These are phyloP conservation scores for Colletotrichum neosansevieriae DNA, from an alignment of 2,329 filamentous ascomycete genomes.

Conservation along the genomic window DNA sequence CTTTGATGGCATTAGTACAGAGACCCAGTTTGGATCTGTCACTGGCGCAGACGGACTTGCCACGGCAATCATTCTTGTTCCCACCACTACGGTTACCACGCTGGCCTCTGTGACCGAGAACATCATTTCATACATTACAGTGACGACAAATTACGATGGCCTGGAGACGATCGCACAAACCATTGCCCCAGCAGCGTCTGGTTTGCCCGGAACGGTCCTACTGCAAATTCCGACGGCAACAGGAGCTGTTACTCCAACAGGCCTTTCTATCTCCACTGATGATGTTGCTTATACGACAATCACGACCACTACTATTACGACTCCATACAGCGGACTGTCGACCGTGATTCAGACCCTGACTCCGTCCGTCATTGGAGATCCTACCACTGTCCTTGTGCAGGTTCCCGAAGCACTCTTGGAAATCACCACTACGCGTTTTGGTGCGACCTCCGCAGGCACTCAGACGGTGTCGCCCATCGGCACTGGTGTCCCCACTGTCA, in stretches of 20 bases:
- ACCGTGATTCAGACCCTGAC: constrained; percentile 18
- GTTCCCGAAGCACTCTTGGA: constrained; percentile 6
- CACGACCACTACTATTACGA: constrained; percentile 25
- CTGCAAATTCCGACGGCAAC: constrained; percentile 24
- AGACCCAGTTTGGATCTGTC: constrained; percentile 20
- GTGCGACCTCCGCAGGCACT: constrained; percentile 23
- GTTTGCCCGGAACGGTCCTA: constrained; percentile 28
- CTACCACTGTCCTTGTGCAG: constrained; percentile 28
- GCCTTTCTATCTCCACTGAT: not conserved
- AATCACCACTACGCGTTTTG: constrained; percentile 25
- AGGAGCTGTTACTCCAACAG: not conserved
- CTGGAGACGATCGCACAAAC: constrained; percentile 15
- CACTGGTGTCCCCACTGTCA: constrained; percentile 18
- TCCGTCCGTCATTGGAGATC: constrained; percentile 4
- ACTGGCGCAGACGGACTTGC: constrained; percentile 29
- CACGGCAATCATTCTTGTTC: constrained; percentile 19
- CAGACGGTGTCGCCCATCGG: constrained; percentile 11
- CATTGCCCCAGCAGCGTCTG: constrained; percentile 26
- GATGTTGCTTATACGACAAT: not conserved
- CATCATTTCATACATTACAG: constrained; percentile 30
- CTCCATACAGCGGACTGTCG: constrained; percentile 13
- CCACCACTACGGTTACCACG: not conserved
- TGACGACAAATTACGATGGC: constrained; percentile 28
- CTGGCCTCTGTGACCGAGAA: constrained; percentile 19
- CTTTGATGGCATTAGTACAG: constrained; percentile 14